Base-by-base conservation (phyloP, 2,329 filamentous ascomycete species). In the Ceratocystis alfenasii region DNA sequence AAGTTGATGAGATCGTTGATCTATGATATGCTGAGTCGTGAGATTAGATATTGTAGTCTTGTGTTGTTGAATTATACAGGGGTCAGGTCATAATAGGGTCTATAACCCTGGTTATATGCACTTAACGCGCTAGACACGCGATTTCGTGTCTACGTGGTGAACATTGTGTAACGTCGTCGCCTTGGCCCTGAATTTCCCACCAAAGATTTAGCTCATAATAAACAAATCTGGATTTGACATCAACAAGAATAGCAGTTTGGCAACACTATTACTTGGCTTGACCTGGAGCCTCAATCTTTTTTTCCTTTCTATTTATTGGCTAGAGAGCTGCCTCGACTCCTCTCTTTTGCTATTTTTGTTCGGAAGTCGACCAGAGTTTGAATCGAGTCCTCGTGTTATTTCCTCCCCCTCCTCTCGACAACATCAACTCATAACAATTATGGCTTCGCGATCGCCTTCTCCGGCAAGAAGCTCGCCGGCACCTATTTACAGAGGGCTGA, bases 401-500 rank as follows among this genome's bases (percentile, higher is more conserved):
- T 25, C 50, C 55, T 8, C 55, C 7, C 30, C 28, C 22, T 10
- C 12, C 4, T 15, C 55, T 59, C 17, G 55, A 59, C 22, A n/a
- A 53, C 5, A 59, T 20, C n/a, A 20, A 28, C 20, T 10, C 20
- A 59, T 20, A 20, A 15, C 25, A 28, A 65, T 17, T n/a, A 68
- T 66, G 64, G 8, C 61, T n/a, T 68, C 67, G 22, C 53, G 53
- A 17, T 68, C 61, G 12, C 28, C 67, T 8, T 68, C 67, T 2
- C 67, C 61, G n/a, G 57, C 10, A 10, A 45, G 36, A 5, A 53
- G 44, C 36, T 63, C 64, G 0, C 57, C 67, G 48, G 44, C 8
- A 10, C 33, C 63, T 1, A 44, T 33, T 28, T 62, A 28, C 28
- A 17, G 57, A 45, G 44, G 28, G 28, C 71, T 81, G 64, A 79